phyloP scores from a whole-genome alignment of 2,329 filamentous ascomycete species.

The Curvularia eragrostidis region DNA sequence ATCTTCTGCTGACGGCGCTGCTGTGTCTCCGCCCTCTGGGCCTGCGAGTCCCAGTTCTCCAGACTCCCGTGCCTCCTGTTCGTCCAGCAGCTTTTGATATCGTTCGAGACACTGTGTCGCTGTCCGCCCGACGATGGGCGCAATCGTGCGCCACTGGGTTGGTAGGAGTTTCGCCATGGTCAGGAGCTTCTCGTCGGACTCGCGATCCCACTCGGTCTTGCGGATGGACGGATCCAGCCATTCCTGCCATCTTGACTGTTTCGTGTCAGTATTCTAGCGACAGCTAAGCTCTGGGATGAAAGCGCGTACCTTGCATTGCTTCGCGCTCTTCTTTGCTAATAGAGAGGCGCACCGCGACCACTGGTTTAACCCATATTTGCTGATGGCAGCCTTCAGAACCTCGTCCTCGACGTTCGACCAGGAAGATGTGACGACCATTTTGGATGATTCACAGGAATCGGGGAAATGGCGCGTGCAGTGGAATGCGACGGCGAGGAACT shows the following conservation, averaged over 20 bases:
- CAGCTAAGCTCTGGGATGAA: background rate
- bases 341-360: slow-evolving; percentile 98
- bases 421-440: slow-evolving; percentile 20
- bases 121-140: slow-evolving; percentile 92
- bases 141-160: slow-evolving; percentile 98
- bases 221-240: slow-evolving; percentile 98
- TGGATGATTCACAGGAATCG: slow-evolving; percentile 61
- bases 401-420: slow-evolving; percentile 80
- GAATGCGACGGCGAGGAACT: slow-evolving; percentile 29
- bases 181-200: slow-evolving; percentile 96
- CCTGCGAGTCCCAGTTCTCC: slow-evolving; percentile 82
- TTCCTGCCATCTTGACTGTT: slow-evolving; percentile 85
- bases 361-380: slow-evolving; percentile 63
- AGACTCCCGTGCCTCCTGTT: slow-evolving; percentile 87
- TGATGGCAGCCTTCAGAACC: slow-evolving; percentile 80
- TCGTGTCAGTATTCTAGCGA: background rate
- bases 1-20: slow-evolving; percentile 90
- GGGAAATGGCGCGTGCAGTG: slow-evolving; percentile 15
- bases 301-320: slow-evolving; percentile 79
- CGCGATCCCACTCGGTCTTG: slow-evolving; percentile 98
- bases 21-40: slow-evolving; percentile 82
- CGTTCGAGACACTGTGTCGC: slow-evolving; percentile 97
- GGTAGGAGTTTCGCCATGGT: slow-evolving; percentile 98
- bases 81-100: slow-evolving; percentile 94
- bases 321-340: slow-evolving; percentile 94